These are phyloP conservation scores for Salix viminalis DNA, from an alignment of 345 rosid species.

Conservation along the genomic window DNA sequence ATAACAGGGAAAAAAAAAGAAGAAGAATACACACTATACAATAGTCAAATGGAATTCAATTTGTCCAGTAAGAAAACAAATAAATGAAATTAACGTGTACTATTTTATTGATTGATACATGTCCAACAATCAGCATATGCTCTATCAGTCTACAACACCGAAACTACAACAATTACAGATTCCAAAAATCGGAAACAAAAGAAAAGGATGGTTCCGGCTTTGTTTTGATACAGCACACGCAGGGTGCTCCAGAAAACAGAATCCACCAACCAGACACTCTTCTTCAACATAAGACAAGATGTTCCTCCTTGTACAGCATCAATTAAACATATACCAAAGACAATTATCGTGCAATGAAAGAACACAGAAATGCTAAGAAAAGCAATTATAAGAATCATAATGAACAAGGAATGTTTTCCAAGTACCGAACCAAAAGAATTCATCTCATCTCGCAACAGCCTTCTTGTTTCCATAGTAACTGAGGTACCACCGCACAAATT, in stretches of 20 bases:
- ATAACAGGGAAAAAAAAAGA: background rate
- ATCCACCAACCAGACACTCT: conserved; percentile 38
- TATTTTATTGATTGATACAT: conserved; percentile 43
- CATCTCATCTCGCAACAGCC: conserved; percentile 33
- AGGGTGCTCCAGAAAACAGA: conserved; percentile 28
- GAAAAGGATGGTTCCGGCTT: conserved; percentile 19
- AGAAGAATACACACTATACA: background rate
- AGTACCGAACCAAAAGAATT: conserved; percentile 32
- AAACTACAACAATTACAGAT: conserved; percentile 48
- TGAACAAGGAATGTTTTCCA: conserved; percentile 31
- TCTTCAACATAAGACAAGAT: conserved; percentile 22
- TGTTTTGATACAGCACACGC: conserved; percentile 26
- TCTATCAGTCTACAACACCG: conserved; percentile 38
- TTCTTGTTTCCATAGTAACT: conserved; percentile 67
- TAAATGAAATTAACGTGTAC: conserved; percentile 18
- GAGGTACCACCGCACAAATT: conserved; percentile 84
- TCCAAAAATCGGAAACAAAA: conserved; percentile 18
- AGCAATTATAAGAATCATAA: conserved; percentile 48
- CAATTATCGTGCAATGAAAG: conserved; percentile 30
- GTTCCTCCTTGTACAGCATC: conserved; percentile 28
- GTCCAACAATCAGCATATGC: conserved; percentile 39
- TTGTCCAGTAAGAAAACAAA: background rate
- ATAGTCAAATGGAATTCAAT: background rate
- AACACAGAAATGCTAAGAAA: conserved; percentile 25
- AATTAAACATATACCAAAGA: conserved; percentile 29